Base-by-base conservation (phyloP, 768 basidiomycete species). In the Lyophyllum atratum region DNA sequence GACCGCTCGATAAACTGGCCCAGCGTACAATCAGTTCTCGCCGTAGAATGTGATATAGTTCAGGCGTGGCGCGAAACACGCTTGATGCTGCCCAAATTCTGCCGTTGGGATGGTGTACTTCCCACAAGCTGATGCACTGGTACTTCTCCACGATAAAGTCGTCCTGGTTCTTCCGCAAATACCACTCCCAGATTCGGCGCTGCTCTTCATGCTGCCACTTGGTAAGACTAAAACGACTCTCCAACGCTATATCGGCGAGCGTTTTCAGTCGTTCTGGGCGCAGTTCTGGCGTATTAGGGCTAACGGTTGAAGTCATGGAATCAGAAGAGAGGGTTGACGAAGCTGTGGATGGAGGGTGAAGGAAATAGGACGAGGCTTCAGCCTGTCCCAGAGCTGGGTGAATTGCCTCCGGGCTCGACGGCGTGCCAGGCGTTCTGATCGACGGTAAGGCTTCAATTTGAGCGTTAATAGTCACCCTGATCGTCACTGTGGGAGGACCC, bases 111-210 rank as follows among this genome's bases (percentile, higher is more conserved):
- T 80, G 24, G 85, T 88, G 65, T 87, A 91, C 64, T 89, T n/a
- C 86, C 74, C 88, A 85, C 17, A 95, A 72, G 63, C 82, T 85
- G 68, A 98, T 89, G 65, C 87, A 85, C 67, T 98, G 97, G 65
- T 95, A 97, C 68, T 94, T 92, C 69, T 94, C 93, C 40, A 95
- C 91, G 34, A 91, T 83, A 64, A 98, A 89, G 66, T 92, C 90
- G 65, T 94, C 92, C 12, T 76, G 68, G 67, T 95, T 93, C 72
- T 93, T 91, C 49, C 91, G 84, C 11, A 92, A 75, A 67, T 96
- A 96, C 95, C 94, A 97, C 65, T 94, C 92, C 95, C 95, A 98
- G 26, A 96, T 84, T 42, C 92, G 86, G 34, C 90, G 83, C 60
- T 93, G 90, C 63, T 96, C 93, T 62, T 89, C 88, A 54, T 95